These are phyloP conservation scores for Cyberlindnera maritima DNA, from an alignment of 805 yeast genomes.

Conservation along the genomic window DNA sequence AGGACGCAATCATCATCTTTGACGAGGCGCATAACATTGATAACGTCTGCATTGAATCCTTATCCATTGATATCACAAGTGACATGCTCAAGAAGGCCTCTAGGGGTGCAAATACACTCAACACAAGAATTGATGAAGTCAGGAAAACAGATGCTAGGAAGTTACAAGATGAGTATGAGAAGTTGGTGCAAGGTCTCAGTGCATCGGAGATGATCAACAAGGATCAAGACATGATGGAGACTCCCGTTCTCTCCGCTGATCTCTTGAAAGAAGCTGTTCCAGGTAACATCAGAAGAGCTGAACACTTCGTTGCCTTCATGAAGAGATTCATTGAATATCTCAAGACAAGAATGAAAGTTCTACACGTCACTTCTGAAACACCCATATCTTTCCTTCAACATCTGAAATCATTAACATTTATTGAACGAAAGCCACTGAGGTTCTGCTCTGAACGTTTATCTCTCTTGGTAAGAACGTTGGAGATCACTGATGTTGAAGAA, in stretches of 20 bases:
- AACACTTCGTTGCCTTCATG: constrained; percentile 91
- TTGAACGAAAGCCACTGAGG: constrained; percentile 85
- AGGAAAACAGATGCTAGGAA: constrained; percentile 79
- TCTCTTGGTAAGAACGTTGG: constrained; percentile 83
- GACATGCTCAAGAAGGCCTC: constrained; percentile 85
- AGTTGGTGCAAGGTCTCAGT: constrained; percentile 83
- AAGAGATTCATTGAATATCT: constrained; percentile 91
- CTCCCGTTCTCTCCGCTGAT: constrained; percentile 85
- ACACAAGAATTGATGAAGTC: constrained; percentile 81
- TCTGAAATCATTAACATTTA: constrained; percentile 87
- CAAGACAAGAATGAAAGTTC: constrained; percentile 95
- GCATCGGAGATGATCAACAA: constrained; percentile 69
- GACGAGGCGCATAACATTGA: constrained; percentile 99
- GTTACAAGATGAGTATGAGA: constrained; percentile 87
- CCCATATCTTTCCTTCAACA: constrained; percentile 92
- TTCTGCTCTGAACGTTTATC: constrained; percentile 93
- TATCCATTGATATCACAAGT: constrained; percentile 88
- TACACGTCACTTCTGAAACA: constrained; percentile 97
- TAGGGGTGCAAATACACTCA: constrained; percentile 76
- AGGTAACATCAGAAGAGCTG: constrained; percentile 95
- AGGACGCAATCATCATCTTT: constrained; percentile 90
- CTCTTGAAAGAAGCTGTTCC: constrained; percentile 91
- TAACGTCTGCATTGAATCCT: constrained; percentile 95
- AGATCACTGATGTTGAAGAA: constrained; percentile 85
- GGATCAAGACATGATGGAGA: constrained; percentile 69